phyloP scores from a whole-genome alignment of 345 rosid species.

The Linum usitatissimum region DNA sequence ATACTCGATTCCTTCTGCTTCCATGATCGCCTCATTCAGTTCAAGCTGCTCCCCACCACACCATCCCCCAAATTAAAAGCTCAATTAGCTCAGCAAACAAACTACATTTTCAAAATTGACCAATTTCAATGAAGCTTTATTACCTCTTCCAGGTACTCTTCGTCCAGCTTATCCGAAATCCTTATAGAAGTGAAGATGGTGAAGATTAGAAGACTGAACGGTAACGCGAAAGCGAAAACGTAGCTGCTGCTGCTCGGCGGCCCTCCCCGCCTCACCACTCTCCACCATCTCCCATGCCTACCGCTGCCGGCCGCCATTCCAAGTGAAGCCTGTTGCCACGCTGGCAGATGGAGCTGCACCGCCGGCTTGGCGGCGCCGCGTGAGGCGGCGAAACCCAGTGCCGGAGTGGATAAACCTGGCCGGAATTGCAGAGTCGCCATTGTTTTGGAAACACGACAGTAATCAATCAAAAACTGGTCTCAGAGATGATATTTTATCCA shows the following conservation, averaged over 20 bases:
- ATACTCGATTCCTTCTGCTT: conserved; percentile 31
- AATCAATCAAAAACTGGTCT: background rate
- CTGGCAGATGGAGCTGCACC: background rate
- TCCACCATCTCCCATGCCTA: conserved; percentile 17
- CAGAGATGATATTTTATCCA: background rate
- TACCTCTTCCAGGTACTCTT: conserved; percentile 69
- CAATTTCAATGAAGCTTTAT: background rate
- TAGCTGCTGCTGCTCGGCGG: conserved; percentile 52
- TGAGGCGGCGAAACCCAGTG: conserved; percentile 13
- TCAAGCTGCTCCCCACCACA: conserved; percentile 33
- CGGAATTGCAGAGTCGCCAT: conserved; percentile 45
- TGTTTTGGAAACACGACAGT: background rate
- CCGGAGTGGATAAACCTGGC: conserved; percentile 20
- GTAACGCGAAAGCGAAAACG: conserved; percentile 53
- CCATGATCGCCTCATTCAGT: conserved; percentile 48
- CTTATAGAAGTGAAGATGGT: conserved; percentile 54
- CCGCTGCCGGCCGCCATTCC: background rate
- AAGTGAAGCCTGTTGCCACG: background rate
- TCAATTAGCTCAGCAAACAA: background rate
- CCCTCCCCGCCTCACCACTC: conserved; percentile 52
- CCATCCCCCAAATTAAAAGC: background rate
- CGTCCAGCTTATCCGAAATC: conserved; percentile 65
- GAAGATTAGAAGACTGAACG: conserved; percentile 52
- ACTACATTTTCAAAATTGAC: background rate
- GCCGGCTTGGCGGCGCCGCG: conserved; percentile 4